A percentile compares a stretch with the other conserved stretches of the same genome.
These are phyloP conservation scores for Eimeria zaria DNA, from an alignment of 169 alveolate species.

Conservation along the genomic window DNA sequence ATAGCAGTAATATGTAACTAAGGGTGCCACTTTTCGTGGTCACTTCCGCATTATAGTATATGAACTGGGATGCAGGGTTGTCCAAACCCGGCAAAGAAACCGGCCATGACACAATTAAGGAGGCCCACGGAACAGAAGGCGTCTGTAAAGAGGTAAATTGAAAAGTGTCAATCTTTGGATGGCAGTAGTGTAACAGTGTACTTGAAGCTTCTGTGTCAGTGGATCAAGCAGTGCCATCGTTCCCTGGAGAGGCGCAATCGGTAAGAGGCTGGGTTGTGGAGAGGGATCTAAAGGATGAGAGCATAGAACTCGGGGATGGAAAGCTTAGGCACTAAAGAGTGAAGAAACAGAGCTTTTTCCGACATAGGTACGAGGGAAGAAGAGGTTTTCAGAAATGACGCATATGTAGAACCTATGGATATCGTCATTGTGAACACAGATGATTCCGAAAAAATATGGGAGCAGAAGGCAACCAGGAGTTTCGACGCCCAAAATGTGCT, in stretches of 20 bases:
- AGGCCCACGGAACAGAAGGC: neutral
- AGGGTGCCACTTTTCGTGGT: neutral
- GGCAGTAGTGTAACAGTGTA: neutral
- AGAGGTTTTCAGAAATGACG: neutral
- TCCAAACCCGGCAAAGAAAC: neutral
- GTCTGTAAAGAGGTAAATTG: neutral
- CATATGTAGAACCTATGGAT: neutral
- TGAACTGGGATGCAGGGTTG: no score
- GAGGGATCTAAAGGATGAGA: neutral
- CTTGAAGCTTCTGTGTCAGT: neutral
- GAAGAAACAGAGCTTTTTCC: neutral
- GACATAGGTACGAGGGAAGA: neutral
- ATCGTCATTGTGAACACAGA: neutral
- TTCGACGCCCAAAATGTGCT: no score
- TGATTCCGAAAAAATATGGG: no score
- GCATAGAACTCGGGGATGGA: neutral
- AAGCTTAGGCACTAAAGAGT: neutral
- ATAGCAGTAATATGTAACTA: no score
- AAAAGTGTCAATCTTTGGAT: neutral
- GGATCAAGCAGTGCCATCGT: neutral
- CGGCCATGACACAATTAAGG: neutral
- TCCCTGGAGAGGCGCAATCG: neutral
- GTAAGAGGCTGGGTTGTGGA: neutral
- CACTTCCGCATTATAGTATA: no score
- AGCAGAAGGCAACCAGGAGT: neutral